Conservation (phyloP, 495 filamentous ascomycete species). For the Letharia columbiana region DNA sequence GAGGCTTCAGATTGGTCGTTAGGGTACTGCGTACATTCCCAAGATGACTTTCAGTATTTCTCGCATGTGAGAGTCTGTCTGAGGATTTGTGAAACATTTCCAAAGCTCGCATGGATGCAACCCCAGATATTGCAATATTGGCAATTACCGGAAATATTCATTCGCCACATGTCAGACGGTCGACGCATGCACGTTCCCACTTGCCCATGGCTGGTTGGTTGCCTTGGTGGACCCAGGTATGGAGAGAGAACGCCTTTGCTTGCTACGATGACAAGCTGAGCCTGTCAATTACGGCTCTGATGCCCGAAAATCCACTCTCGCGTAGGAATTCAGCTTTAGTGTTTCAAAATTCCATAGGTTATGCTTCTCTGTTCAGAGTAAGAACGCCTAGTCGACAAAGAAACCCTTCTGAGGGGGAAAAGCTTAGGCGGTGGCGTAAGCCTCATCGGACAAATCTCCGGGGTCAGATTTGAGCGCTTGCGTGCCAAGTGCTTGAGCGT, state of each 20-base stretch:
- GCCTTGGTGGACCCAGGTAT: not conserved
- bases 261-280: not conserved
- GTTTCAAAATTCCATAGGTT: not conserved
- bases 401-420: not conserved
- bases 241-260: not conserved
- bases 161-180: not conserved
- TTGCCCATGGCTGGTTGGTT: not conserved
- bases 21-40: not conserved
- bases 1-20: not conserved
- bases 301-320: not conserved
- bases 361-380: not conserved
- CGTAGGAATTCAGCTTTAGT: not conserved
- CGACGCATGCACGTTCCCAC: not conserved
- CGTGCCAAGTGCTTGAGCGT: not conserved
- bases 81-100: not conserved
- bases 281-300: not conserved
- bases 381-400: not conserved
- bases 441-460: not conserved
- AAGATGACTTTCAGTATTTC: too few species aligned
- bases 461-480: not conserved
- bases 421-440: conserved; percentile 20
- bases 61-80: not conserved
- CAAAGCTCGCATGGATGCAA: not conserved
- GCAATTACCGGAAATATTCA: not conserved
- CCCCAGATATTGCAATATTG: not conserved